A percentile compares a stretch with the other conserved stretches of the same genome.
Conservation (phyloP, 306 rosid genomes). For the Mimosa pudica region DNA sequence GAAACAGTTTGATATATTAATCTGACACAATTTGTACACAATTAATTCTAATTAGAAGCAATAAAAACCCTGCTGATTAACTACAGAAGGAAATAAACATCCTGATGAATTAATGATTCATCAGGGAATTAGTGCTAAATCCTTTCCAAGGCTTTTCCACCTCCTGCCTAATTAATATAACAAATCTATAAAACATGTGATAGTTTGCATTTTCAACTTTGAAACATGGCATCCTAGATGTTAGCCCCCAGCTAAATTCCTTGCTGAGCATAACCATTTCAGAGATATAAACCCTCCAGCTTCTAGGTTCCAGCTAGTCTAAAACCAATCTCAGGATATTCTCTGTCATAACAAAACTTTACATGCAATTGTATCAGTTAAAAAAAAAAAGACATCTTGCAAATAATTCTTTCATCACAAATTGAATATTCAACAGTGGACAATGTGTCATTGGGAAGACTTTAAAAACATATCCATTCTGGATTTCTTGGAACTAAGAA, state of each 20-base stretch:
- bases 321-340: not conserved
- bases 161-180: not conserved
- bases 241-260: not conserved
- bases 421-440: slow-evolving; percentile 25
- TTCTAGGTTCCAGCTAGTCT: not conserved
- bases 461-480: not conserved
- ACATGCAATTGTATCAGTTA: not conserved
- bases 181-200: not conserved
- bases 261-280: not conserved
- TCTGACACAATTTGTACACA: not conserved
- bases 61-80: not conserved
- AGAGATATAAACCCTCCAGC: not conserved
- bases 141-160: not conserved
- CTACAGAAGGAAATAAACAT: not conserved
- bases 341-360: not conserved
- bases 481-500: slow-evolving; percentile 8
- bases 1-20: not conserved
- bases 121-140: not conserved
- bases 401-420: slow-evolving; percentile 5
- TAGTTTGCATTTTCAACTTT: not conserved
- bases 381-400: slow-evolving; percentile 1
- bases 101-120: not conserved
- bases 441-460: slow-evolving; percentile 12
- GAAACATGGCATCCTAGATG: not conserved
- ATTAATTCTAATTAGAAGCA: not conserved